Base-by-base conservation (phyloP, 2,329 filamentous ascomycete genomes). In the Cyphellophora attinorum region DNA sequence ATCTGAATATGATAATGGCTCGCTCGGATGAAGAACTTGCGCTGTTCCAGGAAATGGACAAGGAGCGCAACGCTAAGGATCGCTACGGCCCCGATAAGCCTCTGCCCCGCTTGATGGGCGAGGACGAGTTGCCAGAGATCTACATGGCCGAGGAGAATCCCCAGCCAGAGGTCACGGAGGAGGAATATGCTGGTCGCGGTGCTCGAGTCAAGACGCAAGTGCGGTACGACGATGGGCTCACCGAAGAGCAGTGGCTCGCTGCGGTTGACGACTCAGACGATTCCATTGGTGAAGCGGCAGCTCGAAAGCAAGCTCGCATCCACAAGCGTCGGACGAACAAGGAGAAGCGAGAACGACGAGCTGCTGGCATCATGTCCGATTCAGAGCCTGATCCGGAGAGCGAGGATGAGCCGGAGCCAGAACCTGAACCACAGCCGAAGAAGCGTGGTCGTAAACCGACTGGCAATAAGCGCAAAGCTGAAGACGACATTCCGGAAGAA, bases 191-290 rank as follows among this genome's bases (percentile, higher is more conserved):
- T 16, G 91, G 91, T 40, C 88, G 91, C 58, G 91, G 91, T 51
- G 89, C 89, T 44, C 83, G 91, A 65, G 91, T 98, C 62, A 80
- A 93, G 41, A 95, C 86, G 47, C 80, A 85, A 53, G 88, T 95
- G 51, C 83, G 82, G 58, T 98, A 98, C 50, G 91, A 98, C 51
- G 91, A 98, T 53, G 91, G 93, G 34, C 76, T 98, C 18, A 96
- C 91, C 0, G 93, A 98, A 62, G 91, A 98, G 64, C 93, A 98
- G 60, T 98, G 91, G 91, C 74, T 96, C 33, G 89, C 94, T 68
- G 91, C 91, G 35, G 89, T 98, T 19, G 91, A 98, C 55, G 89
- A 93, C 41, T 88, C 95, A 33, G 91, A 98, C 2, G 91, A 98
- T 55, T 80, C 77, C 0, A 86, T 94, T 18, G 91, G 96, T 55